Conservation (phyloP, 768 basidiomycete genomes). For the Suillus plorans region DNA sequence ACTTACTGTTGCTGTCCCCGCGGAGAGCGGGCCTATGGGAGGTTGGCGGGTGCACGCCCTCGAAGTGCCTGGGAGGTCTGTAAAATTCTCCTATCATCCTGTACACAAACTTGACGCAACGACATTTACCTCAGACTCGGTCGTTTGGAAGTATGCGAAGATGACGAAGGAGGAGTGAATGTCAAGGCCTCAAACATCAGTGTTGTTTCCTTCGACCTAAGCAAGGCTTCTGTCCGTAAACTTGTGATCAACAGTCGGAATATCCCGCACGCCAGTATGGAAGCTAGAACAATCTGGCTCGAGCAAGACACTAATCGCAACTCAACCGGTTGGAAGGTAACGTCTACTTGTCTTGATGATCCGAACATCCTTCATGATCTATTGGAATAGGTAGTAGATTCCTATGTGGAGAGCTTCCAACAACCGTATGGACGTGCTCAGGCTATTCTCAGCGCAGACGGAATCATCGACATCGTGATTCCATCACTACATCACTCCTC, state of each 20-base stretch:
- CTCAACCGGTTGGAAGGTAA: not conserved
- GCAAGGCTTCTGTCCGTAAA: not conserved
- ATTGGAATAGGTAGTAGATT: not conserved
- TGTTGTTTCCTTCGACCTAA: conserved; percentile 21
- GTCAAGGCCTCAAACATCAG: conserved; percentile 26
- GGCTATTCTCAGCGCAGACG: conserved; percentile 54
- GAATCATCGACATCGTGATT: conserved; percentile 58
- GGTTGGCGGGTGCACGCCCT: conserved; percentile 68
- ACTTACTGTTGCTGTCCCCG: conserved; percentile 68
- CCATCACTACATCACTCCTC: conserved; percentile 32
- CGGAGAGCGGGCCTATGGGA: conserved; percentile 66
- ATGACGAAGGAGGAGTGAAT: conserved; percentile 9
- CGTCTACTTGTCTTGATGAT: not conserved
- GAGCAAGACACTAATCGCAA: not conserved
- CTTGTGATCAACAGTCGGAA: conserved; percentile 17
- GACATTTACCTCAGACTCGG: not conserved
- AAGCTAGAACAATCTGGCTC: conserved; percentile 13
- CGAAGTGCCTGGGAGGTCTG: conserved; percentile 67
- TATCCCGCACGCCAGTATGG: not conserved
- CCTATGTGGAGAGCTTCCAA: not conserved
- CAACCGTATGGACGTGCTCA: conserved; percentile 57
- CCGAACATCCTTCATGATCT: not conserved
- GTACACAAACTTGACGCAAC: not conserved
- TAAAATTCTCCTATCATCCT: not conserved
- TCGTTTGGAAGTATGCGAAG: conserved; percentile 5